Evolutionary conservation across 768 basidiomycete species (phyloP).

Genomic region (Asterophora lycoperdoides): DNA sequence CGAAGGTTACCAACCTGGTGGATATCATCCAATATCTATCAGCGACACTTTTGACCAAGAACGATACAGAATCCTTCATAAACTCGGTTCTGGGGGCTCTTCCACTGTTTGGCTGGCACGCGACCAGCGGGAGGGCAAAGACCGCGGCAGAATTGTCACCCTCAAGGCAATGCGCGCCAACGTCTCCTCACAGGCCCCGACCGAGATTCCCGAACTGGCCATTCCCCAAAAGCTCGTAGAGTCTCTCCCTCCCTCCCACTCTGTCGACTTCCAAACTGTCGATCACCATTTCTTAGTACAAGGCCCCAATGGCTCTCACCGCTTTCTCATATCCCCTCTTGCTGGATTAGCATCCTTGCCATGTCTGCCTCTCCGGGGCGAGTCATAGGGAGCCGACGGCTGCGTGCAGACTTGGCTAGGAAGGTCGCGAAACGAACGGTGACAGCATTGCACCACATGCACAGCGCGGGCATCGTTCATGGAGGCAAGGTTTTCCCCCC

Average conservation of each 20-base stretch:
- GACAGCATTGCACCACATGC: constrained; percentile 25
- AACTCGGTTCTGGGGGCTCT: constrained; percentile 40
- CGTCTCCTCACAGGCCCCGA: constrained; percentile 20
- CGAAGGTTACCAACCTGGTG: constrained; percentile 47
- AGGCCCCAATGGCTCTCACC: constrained; percentile 50
- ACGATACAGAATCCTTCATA: constrained; percentile 45
- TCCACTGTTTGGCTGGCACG: constrained; percentile 38
- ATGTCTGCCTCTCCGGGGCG: constrained; percentile 30
- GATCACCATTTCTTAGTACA: constrained; percentile 42
- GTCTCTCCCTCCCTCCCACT: constrained; percentile 26
- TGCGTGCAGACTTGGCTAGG: constrained; percentile 31
- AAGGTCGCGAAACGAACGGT: constrained; percentile 31
- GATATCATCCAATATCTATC: constrained; percentile 47
- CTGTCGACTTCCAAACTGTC: constrained; percentile 24
- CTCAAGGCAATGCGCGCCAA: constrained; percentile 34
- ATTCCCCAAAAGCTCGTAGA: constrained; percentile 31
- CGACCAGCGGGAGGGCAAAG: constrained; percentile 13
- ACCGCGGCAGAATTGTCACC: constrained; percentile 22
- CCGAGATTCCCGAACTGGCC: constrained; percentile 24
- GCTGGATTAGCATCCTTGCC: constrained; percentile 37
- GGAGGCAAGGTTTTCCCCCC: constrained; percentile 25
- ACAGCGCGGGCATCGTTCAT: constrained; percentile 30
- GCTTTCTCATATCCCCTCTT: constrained; percentile 43
- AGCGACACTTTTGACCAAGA: constrained; percentile 45
- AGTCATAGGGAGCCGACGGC: constrained; percentile 25